Base-by-base conservation (phyloP, 2,329 filamentous ascomycete genomes). In the Kalaharituber pfeilii region DNA sequence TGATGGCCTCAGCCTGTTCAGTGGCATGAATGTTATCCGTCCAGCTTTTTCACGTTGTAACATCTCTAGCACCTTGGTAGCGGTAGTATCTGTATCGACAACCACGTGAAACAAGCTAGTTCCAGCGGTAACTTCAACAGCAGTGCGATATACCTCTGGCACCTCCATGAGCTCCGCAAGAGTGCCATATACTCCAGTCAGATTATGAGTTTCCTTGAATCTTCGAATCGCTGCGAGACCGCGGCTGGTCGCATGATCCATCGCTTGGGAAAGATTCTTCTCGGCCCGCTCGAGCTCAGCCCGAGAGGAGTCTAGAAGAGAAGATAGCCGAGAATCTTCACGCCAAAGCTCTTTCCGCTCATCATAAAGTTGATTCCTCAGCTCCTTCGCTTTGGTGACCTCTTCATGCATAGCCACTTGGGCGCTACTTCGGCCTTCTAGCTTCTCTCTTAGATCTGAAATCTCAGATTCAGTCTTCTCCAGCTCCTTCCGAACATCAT, bases 61-160 rank as follows among this genome's bases (percentile, higher is more conserved):
- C 13, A 80, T 77, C 61, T 89, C 83, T 44, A 91, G 79, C 29
- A 95, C 77, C 61, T 79, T 78, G 1, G 85, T 86, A 0, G 88
- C 87, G 0, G 88, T 95, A 39, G 84, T 79, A 57, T 93, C 86
- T 50, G 83, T 89, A 67, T 98, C 89, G 44, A 96, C 89, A 9
- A 98, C 81, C 61, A 94, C 94, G 68, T 98, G 86, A 70, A 98
- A 98, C 7, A 98, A 74, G 66, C 86, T 94, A 59, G 81, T 82
- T 18, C 91, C 91, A 2, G 89, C 91, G 51, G 88, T 91, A 62
- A 94, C 86, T 69, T 98, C 91, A 8, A 93, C 83, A 1, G 91
- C 86, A 9, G 88, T 80, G 57, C 87, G 80, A 69, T 94, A 96
- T 52, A 79, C 77, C 52, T 94, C 86, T 55, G 75, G 79, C 50